Base-by-base conservation (phyloP, 306 rosid genomes). In the Herpetospermum pedunculosum region DNA sequence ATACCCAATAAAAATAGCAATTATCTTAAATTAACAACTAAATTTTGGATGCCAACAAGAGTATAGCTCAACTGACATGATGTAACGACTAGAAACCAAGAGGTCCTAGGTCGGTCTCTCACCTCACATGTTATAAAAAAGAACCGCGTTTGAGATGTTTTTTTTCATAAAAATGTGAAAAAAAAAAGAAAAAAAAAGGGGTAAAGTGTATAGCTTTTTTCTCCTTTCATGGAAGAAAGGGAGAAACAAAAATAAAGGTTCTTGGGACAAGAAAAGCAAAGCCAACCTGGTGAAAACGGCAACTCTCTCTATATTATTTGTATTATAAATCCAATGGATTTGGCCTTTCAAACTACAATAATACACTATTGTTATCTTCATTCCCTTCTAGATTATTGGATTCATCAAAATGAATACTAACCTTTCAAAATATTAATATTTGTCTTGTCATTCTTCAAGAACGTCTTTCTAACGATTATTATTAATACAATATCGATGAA, bases 231-330 rank as follows among this genome's bases (percentile, higher is more conserved):
- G 72, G 49, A 65, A 65, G 72, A 34, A 48, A 64, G 52, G 58
- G 16, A 25, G 15, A 30, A 5, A n/a, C 23, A 58, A 57, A 32
- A 18, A 0, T 37, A 28, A 38, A 16, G 26, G 35, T 40, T 57
- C 2, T 40, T 74, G 35, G 52, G 59, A n/a, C 59, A 41, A 35
- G 37, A 60, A 75, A 75, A 37, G 53, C 46, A 63, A 29, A 46
- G 60, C 46, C 43, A 43, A 41, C 74, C 49, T 63, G 73, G 40
- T 62, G 37, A 62, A 76, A 76, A 76, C 64, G 79, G 70, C 74
- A 32, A 46, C 73, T 67, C 72, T 21, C 11, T 38, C 8, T 63
- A 37, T n/a, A 63, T 63, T 32, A 60, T 64, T 35, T 67, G 35
- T 41, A 67, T 21, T 26, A 67, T 14, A 67, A 67, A 67, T 67